Evolutionary conservation across 2,329 filamentous ascomycete species (phyloP).

Genomic region (Cladosporium sp.): DNA sequence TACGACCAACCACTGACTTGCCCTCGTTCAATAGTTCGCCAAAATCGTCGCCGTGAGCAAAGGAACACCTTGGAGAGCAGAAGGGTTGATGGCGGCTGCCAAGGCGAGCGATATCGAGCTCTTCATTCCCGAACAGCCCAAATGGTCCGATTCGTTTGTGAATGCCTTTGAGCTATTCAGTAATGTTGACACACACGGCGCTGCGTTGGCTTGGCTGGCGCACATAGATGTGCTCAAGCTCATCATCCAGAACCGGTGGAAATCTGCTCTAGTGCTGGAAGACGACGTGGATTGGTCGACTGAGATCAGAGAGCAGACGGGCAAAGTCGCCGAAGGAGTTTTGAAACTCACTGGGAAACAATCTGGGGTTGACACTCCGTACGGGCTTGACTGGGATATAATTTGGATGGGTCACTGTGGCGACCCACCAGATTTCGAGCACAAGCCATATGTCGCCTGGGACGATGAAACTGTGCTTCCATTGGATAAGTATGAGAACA

Average conservation of each 20-base stretch:
- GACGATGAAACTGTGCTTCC: neutral
- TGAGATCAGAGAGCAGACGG: slow-evolving; percentile 35
- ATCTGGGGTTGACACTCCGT: neutral
- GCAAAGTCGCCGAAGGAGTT: slow-evolving; percentile 35
- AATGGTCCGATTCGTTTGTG: neutral
- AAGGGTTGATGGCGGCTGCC: neutral
- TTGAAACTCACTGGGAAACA: slow-evolving; percentile 26
- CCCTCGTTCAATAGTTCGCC: neutral
- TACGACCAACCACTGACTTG: neutral
- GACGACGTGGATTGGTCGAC: slow-evolving; percentile 44
- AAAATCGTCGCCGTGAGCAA: neutral
- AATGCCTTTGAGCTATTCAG: neutral
- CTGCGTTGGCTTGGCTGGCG: slow-evolving; percentile 34
- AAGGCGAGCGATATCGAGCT: neutral
- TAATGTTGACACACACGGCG: slow-evolving; percentile 19
- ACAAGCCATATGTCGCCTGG: neutral
- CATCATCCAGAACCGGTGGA: slow-evolving; percentile 30
- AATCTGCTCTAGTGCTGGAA: slow-evolving; percentile 37
- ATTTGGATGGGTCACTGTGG: neutral
- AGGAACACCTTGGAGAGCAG: neutral
- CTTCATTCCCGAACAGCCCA: neutral
- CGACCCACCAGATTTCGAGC: neutral
- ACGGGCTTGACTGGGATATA: neutral
- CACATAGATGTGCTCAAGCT: slow-evolving; percentile 37
- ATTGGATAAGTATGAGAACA: neutral